Evolutionary conservation across 2,329 filamentous ascomycete species (phyloP), one percentile per base, ranked within the genome.

Genomic region (Zelopaecilomyces penicillatus): DNA sequence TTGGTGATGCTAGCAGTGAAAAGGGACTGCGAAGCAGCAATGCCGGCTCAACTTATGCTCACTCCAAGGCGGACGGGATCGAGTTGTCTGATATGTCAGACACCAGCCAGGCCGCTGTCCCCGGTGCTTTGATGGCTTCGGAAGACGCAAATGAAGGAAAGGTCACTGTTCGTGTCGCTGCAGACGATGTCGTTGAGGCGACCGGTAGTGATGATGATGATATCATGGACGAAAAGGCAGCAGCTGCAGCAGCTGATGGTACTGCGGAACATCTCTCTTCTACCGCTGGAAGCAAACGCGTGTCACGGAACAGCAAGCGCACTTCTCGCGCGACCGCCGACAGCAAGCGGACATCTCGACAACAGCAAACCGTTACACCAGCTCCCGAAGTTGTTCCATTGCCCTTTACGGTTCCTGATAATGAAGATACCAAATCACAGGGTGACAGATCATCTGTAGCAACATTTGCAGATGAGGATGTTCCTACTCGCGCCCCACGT

Each of bases 401-500:
- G 2, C 83, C 84, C 0, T 86, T 87, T 61, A 73, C 60, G 7
- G 67, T 85, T 2, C 79, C 80, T 1, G 64, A 68, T 9, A 64
- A 68, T 2, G 64, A 69, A 2, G 65, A 70, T 4, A 59, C 65
- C 27, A 34, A 50, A 9, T 56, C 59, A 2, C 67, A 75, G 5
- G 70, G 71, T 11, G 72, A 75, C 19, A 65, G 73, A 29, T 87
- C 83, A 3, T 86, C 85, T 2, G 70, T 86, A 19, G 86, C 83
- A 3, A 85, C 85, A 0, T 74, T 83, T 54, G 82, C 83, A 11
- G 82, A 84, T 45, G 73, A 81, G 8, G 72, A 73, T n/a, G 56
- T 62, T 26, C 42, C 43, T 7, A 33, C 48, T 43, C 37, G 58
- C 50, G 39, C 52, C 44, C 40, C 51, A 37, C 45, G 49, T 49